Evolutionary conservation across 2,329 filamentous ascomycete genomes (phyloP), one percentile per base, ranked within the genome.

Genomic region (Zasmidium citrigriseum): DNA sequence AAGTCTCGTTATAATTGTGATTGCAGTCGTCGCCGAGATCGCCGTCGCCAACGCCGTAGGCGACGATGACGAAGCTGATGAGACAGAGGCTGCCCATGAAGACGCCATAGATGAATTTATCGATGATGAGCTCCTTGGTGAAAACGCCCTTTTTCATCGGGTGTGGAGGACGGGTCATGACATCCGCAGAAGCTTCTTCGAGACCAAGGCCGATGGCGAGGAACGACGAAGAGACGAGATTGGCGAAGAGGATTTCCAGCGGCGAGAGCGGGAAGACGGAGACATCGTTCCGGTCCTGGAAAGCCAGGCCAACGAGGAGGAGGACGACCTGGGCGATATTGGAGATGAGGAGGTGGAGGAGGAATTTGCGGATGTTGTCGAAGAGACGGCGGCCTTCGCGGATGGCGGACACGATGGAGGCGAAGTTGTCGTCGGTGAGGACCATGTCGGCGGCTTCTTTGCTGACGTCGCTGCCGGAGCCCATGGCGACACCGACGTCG

Each of bases 351-450:
- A 80, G 72, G 61, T 80, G 77, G 64, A 80, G 75, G n/a, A 80
- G 65, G 69, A 80, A 79, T 65, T 78, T 78, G 57, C 78, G 75
- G 45, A 79, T 78, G 59, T 80, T 80, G 71, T 77, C 76, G 56
- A 78, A 79, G 55, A 78, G 72, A 93, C 75, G 72, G 24, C 77
- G 75, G 7, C 77, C 77, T 64, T 78, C 76, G 60, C 76, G 74
- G 54, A 79, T 77, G 18, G 76, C 76, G 52, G 75, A 75, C 34
- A 79, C 73, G 48, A 78, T 78, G 20, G 74, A 76, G 9, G 76
- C 75, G 52, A 79, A 78, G 61, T 77, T 77, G 63, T 78, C 76
- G 38, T 78, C 77, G 1, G 75, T 77, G 25, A 79, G 65, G 34
- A 78, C 75, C 65, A 79, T 78, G 47, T 78, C 76, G 4, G 75